Evolutionary conservation across 2,329 filamentous ascomycete species (phyloP), one percentile per base, ranked within the genome.

Genomic region (Microdochium nivale): DNA sequence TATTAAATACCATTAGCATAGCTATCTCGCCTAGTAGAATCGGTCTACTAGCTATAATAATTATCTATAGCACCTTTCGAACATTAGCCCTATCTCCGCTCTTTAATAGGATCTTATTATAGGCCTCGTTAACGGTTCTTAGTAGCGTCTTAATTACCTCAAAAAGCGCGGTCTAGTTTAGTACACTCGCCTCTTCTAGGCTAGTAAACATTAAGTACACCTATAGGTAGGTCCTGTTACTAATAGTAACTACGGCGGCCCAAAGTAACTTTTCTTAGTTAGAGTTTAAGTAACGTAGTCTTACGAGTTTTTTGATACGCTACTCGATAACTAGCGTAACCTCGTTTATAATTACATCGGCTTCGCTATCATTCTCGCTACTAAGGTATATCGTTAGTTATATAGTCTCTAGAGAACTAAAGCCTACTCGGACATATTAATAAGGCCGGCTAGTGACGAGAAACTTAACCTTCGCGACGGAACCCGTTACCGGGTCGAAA

Each of bases 361-460:
- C 56, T 21, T 69, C 59, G 2, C 58, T 55, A 16, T 65, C 60
- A 19, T 21, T 44, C 2, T 64, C 60, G 1, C 64, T 68, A 27
- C 53, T 55, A 14, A 70, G 56, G 40, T 60, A 65, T 47, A 68
- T 66, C 14, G 54, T 57, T 9, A 62, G 60, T 7, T 60, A 56
- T 0, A 24, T 35, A 8, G 53, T 24, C 14, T 54, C 47, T 1
- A 65, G 52, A 2, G 21, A n/a, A 16, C 53, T 47, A 50, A 70
- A 67, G 7, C 49, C 50, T 1, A 30, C 19, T 37, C 57, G 50
- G 37, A 69, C 65, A 1, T 57, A 14, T 5, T 53, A 49, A 49
- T 68, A 67, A 19, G 67, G 67, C 1, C 69, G 64, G 53, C 67
- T 69, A 0, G 69, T 71, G 3, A 71, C 30, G 2, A 74, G 58